A percentile compares a stretch with the other conserved stretches of the same genome.
These are phyloP conservation scores for Fusarium marasasianum DNA, from an alignment of 2,329 filamentous ascomycete genomes.

Conservation along the genomic window DNA sequence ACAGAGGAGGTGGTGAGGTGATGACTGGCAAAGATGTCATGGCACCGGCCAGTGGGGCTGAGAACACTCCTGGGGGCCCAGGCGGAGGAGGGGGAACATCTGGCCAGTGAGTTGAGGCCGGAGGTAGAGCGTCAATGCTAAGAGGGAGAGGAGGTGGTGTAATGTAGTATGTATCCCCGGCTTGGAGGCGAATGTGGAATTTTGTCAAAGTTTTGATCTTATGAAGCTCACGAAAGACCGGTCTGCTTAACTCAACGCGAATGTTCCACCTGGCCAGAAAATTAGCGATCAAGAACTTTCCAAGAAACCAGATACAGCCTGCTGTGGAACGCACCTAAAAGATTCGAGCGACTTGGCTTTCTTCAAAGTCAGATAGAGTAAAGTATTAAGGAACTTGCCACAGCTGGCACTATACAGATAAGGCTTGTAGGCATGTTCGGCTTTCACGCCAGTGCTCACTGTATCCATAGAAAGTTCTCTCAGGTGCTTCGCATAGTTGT, in stretches of 20 bases:
- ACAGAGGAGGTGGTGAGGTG: constrained; percentile 44
- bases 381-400: constrained; percentile 71
- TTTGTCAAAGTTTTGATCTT: constrained; percentile 60
- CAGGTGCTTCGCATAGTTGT: constrained; percentile 69
- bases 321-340: constrained; percentile 58
- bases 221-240: constrained; percentile 66
- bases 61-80: constrained; percentile 31
- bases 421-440: constrained; percentile 62
- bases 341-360: constrained; percentile 64
- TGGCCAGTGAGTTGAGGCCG: constrained; percentile 46
- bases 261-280: constrained; percentile 65
- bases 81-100: constrained; percentile 39
- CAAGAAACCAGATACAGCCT: neutral
- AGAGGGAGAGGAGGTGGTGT: constrained; percentile 58
- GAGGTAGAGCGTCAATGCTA: constrained; percentile 37
- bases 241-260: constrained; percentile 68
- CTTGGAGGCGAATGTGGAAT: constrained; percentile 68
- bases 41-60: constrained; percentile 21
- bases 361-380: constrained; percentile 65
- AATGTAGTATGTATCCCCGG: constrained; percentile 64
- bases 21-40: constrained; percentile 24
- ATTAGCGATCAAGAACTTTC: constrained; percentile 4
- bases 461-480: constrained; percentile 66
- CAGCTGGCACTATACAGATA: constrained; percentile 65
- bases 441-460: constrained; percentile 60